Evolutionary conservation across 2,329 filamentous ascomycete species (phyloP).

Genomic region (Aureobasidium sp.): DNA sequence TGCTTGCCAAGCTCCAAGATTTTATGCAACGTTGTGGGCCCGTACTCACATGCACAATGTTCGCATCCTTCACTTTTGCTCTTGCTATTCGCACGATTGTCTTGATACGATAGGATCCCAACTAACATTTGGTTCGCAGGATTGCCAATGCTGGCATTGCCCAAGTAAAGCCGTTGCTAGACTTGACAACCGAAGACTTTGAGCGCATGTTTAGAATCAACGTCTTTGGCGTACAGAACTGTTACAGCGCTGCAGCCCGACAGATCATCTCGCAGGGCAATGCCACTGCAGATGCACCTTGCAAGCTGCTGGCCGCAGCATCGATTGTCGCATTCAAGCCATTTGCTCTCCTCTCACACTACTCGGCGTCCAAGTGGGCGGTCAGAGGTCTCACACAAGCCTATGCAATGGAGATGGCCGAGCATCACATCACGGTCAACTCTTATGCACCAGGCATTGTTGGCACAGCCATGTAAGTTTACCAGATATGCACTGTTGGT

Average conservation of each 20-base stretch:
- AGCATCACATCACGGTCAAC: conserved; percentile 59
- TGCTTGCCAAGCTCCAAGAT: not conserved
- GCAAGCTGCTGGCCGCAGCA: conserved; percentile 43
- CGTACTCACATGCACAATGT: not conserved
- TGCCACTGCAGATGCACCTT: conserved; percentile 30
- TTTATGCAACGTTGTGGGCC: not conserved
- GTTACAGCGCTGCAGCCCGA: conserved; percentile 55
- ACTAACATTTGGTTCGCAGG: conserved; percentile 23
- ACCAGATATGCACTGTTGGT: too few relatives aligned
- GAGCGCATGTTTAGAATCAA: conserved; percentile 58
- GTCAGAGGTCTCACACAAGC: conserved; percentile 60
- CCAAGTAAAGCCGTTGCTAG: conserved; percentile 50
- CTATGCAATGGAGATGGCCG: conserved; percentile 59
- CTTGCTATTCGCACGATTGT: not conserved
- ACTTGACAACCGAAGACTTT: conserved; percentile 52
- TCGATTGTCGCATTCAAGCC: conserved; percentile 55
- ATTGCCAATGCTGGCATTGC: conserved; percentile 58
- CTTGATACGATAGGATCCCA: too few relatives aligned
- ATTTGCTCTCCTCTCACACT: conserved; percentile 53
- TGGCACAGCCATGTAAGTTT: conserved; percentile 53
- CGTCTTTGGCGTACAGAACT: conserved; percentile 58
- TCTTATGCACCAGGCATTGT: conserved; percentile 63
- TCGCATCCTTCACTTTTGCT: not conserved
- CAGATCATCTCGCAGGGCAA: conserved; percentile 58
- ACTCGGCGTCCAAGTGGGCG: conserved; percentile 59